Base-by-base conservation (phyloP, 805 yeast genomes). In the Cyberlindnera suaveolens region DNA sequence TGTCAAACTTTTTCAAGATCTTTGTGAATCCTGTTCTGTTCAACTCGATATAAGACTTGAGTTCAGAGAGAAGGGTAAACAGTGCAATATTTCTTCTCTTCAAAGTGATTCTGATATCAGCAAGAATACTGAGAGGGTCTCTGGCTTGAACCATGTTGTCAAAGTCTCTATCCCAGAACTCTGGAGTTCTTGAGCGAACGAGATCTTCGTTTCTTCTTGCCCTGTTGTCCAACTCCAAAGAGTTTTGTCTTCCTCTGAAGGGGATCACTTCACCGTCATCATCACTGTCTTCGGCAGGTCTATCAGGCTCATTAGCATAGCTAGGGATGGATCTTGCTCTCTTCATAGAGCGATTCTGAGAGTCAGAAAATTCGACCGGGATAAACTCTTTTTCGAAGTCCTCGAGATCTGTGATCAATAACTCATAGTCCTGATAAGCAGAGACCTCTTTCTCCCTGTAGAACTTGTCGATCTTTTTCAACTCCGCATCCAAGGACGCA, bases 1-100 rank as follows among this genome's bases (percentile, higher is more conserved):
- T 91, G 65, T 93, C 96, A 61, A 87, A 93, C 64, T 91, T 91
- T 62, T 91, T 91, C 51, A 89, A 72, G 34, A 91, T 90, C 64
- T 91, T 91, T 40, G 85, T 75, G 62, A 91, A 86, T 3, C 97
- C 98, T 19, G 95, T 86, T 51, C 73, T 75, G 69, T 91, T 91
- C 51, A 93, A 70, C 56, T 89, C 96, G 40, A 85, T 72, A 60
- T 68, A 91, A 10, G 96, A 86, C 54, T 84, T 80, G 51, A 91
- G 71, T 63, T 91, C 98, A 7, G 90, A 82, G 17, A 89, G 67
- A 16, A 77, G 68, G 4, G 91, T 91, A 66, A 79, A 91, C 34
- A 80, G 64, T 4, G 82, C 74, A 35, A 80, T 71, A 8, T 83
- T 61, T 45, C 89, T 68, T 55, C 81, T 81, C 63, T 81, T 84